These are phyloP conservation scores for Sesbania bispinosa DNA, from an alignment of 306 rosid species.

Conservation along the genomic window DNA sequence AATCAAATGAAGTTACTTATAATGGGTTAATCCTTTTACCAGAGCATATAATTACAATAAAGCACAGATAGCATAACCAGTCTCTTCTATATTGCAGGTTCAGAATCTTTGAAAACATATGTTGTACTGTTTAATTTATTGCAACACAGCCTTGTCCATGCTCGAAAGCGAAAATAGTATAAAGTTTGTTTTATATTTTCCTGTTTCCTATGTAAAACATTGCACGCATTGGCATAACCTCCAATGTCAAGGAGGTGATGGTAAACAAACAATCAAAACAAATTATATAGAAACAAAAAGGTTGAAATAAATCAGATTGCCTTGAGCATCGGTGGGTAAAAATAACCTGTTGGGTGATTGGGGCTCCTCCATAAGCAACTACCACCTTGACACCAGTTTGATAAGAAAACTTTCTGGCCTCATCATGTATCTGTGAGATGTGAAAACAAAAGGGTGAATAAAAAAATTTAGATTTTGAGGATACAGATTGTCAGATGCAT, in stretches of 20 bases:
- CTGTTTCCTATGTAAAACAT: not conserved
- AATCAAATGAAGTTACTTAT: not conserved
- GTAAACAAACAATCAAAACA: not conserved
- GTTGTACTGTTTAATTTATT: not conserved
- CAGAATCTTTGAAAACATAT: not conserved
- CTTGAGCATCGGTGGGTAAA: not conserved
- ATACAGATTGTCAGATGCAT: not conserved
- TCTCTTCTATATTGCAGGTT: not conserved
- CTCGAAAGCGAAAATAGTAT: constrained; percentile 1
- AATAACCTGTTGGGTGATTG: constrained; percentile 72
- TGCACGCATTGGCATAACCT: not conserved
- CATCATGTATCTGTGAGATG: constrained; percentile 65
- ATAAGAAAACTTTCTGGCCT: constrained; percentile 74
- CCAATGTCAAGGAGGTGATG: not conserved
- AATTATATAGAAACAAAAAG: not conserved
- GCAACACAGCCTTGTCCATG: not conserved
- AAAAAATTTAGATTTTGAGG: not conserved
- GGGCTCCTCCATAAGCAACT: constrained; percentile 91
- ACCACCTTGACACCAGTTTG: constrained; percentile 84
- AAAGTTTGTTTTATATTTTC: not conserved
- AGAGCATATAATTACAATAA: not conserved
- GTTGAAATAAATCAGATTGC: not conserved
- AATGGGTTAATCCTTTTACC: not conserved
- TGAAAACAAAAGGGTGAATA: constrained; percentile 2
- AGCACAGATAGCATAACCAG: not conserved